Percentiles rank a stretch among this genome's conserved stretches.
Conservation (phyloP, 768 basidiomycete genomes). For the Amanita polypyramis region DNA sequence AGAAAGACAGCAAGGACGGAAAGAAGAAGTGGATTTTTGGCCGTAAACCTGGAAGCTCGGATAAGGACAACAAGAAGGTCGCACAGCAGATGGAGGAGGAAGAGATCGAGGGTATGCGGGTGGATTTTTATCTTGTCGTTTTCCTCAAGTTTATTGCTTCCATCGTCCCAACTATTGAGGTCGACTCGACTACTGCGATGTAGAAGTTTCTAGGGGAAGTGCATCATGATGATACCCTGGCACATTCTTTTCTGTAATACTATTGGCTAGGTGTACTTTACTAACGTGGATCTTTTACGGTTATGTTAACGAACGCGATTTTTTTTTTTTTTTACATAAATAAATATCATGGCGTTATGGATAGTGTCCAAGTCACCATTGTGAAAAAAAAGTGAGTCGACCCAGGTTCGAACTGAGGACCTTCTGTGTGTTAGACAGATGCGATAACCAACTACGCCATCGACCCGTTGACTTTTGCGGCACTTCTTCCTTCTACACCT, state of each 20-base stretch:
- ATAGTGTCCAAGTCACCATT: background rate
- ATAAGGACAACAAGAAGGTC: constrained; percentile 39
- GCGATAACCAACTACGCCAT: constrained; percentile 81
- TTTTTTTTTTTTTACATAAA: too few relatives aligned
- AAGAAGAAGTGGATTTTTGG: constrained; percentile 86
- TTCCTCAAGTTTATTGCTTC: constrained; percentile 99
- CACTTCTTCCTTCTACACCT: background rate
- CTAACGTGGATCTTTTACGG: background rate
- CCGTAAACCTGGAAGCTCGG: constrained; percentile 55
- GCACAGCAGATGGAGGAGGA: constrained; percentile 42
- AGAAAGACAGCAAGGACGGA: constrained; percentile 39
- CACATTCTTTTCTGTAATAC: background rate
- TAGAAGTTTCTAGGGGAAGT: constrained; percentile 14
- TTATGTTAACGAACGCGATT: background rate
- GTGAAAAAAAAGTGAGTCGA: constrained; percentile 17
- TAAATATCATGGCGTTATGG: too few relatives aligned
- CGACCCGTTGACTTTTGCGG: constrained; percentile 20
- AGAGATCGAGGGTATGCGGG: constrained; percentile 82
- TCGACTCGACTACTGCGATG: constrained; percentile 81
- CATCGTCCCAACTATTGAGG: constrained; percentile 98
- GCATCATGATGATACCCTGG: constrained; percentile 14
- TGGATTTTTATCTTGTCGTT: constrained; percentile 96
- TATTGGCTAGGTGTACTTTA: background rate
- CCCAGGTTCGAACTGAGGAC: constrained; percentile 26
- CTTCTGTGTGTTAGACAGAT: constrained; percentile 77